Evolutionary conservation across 2,329 filamentous ascomycete species (phyloP).

Genomic region (Talaromyces sp.): DNA sequence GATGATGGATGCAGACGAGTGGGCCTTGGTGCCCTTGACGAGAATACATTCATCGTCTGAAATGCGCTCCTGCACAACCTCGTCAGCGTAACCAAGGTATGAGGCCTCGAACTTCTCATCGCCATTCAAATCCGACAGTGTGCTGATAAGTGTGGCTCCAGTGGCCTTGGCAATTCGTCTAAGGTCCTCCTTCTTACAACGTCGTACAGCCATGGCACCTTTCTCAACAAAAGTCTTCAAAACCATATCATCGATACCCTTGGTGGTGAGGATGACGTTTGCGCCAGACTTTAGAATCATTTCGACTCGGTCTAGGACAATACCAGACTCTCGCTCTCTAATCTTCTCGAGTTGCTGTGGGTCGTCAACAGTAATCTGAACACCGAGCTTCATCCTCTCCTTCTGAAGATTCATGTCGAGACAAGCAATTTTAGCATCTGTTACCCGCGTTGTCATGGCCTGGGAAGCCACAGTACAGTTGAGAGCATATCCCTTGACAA

Average conservation of each 20-base stretch:
- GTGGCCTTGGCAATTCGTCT: conserved; percentile 94
- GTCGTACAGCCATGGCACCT: conserved; percentile 89
- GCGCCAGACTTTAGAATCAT: conserved; percentile 97
- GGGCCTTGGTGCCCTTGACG: conserved; percentile 90
- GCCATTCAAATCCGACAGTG: conserved; percentile 91
- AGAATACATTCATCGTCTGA: conserved; percentile 98
- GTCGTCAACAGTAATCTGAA: conserved; percentile 97
- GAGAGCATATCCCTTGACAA: conserved; percentile 93
- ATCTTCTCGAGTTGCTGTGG: conserved; percentile 98
- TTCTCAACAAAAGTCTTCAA: conserved; percentile 92
- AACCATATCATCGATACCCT: conserved; percentile 95
- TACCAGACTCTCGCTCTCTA: conserved; percentile 83
- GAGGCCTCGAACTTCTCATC: conserved; percentile 94
- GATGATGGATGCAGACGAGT: conserved; percentile 92
- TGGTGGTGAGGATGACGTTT: conserved; percentile 94
- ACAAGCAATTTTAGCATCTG: conserved; percentile 93
- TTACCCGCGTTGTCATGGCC: conserved; percentile 90
- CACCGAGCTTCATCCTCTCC: conserved; percentile 97
- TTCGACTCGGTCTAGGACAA: conserved; percentile 89
- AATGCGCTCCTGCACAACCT: conserved; percentile 96
- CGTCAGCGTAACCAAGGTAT: conserved; percentile 84
- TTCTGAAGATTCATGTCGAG: conserved; percentile 98
- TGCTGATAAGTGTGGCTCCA: conserved; percentile 87
- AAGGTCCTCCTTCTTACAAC: conserved; percentile 98
- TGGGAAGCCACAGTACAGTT: conserved; percentile 99